Evolutionary conservation across 768 basidiomycete genomes (phyloP), one percentile per base, ranked within the genome.

Genomic region (Calocybe indica): DNA sequence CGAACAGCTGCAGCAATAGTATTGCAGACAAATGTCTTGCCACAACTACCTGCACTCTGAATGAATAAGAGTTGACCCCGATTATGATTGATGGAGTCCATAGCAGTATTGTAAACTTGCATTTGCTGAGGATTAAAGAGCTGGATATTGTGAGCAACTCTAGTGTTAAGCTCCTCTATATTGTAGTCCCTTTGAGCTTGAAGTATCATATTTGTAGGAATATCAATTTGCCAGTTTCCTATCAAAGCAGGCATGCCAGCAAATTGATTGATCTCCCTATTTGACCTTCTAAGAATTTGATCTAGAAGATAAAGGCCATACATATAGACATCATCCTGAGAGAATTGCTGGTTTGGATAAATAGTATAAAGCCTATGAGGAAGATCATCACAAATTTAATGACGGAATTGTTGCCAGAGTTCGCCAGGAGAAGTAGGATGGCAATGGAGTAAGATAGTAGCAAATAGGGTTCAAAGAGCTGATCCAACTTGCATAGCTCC

Each of bases 361-460:
- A 75, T 55, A 0, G 46, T 44, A 40, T 54, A 40, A 3, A n/a
- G n/a, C n/a, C n/a, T n/a, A n/a, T n/a, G n/a, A n/a, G n/a, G 31
- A 3, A 76, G 56, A 48, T 76, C 69, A 62, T 76, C 70, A n/a
- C 73, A 75, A 3, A 77, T 71, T n/a, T 58, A 30, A 0, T 32
- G 2, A 10, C 57, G 51, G 46, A 68, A 76, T 6, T 60, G 46
- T 1, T 46, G 22, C 76, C 76, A 78, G 1, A 78, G 62, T 0
- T 9, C 13, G 0, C 58, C 55, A n/a, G 76, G 73, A 6, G 59
- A 11, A 0, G 62, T 15, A 1, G 66, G 65, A 9, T 50, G 31
- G 32, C 63, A 62, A 43, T 64, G 57, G 0, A 56, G 29, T 0
- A 76, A 63, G 3, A 76, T 60, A 3, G 63, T 66, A 0, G 59